Conservation (phyloP, 345 rosid genomes). For the Sisymbrium altissimum region DNA sequence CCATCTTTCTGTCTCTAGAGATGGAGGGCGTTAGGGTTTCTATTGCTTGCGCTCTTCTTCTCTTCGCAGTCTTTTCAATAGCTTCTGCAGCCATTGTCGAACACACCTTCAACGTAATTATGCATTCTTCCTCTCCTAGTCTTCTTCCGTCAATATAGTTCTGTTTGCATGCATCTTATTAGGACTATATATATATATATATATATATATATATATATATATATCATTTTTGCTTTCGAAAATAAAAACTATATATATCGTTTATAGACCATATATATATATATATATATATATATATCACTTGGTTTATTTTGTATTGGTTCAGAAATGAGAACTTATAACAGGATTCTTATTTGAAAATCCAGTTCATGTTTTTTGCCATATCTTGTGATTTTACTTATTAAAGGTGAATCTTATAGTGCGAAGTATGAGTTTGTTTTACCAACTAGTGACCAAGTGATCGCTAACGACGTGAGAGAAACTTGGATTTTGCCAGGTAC, state of each 20-base stretch:
- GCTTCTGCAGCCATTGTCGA: slow-evolving; percentile 71
- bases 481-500: slow-evolving; percentile 47
- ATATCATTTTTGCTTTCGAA: too few relatives aligned
- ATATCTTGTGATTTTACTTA: background rate
- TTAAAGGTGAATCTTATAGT: background rate
- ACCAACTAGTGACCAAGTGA: background rate
- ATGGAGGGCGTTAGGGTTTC: slow-evolving; percentile 41
- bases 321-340: background rate
- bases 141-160: background rate
- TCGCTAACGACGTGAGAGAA: slow-evolving; percentile 18
- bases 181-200: background rate
- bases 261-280: background rate
- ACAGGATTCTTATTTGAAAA: background rate
- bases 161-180: background rate
- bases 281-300: too few relatives aligned
- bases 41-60: slow-evolving; percentile 34
- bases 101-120: slow-evolving; percentile 64
- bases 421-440: background rate
- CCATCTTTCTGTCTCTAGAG: background rate
- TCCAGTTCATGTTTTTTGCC: background rate
- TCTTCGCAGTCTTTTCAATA: slow-evolving; percentile 40
- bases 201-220: too few relatives aligned
- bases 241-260: background rate
- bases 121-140: background rate
- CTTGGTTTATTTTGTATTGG: background rate